Evolutionary conservation across 495 filamentous ascomycete genomes (phyloP).

Genomic region (Hypoxylon lenormandii): DNA sequence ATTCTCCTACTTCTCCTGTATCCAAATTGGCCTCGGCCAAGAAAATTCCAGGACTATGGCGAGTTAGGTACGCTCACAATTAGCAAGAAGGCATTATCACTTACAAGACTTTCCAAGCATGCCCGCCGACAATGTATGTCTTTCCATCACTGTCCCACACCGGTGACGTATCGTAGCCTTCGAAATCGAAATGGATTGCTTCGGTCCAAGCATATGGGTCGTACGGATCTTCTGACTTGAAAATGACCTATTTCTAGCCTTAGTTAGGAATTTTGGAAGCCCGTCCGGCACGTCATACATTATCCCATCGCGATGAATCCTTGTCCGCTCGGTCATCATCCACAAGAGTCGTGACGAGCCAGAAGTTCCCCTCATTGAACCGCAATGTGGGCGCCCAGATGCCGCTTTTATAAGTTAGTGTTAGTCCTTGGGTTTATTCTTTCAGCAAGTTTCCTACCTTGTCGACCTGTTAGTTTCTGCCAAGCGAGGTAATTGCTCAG

Average conservation of each 20-base stretch:
- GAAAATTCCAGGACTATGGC: constrained; percentile 53
- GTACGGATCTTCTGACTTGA: constrained; percentile 54
- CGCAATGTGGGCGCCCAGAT: constrained; percentile 60
- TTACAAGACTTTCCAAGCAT: constrained; percentile 59
- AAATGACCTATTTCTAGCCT: constrained; percentile 51
- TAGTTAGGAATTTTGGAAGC: background rate
- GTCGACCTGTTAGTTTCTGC: constrained; percentile 60
- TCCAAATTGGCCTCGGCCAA: constrained; percentile 56
- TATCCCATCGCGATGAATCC: constrained; percentile 58
- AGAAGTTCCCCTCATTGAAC: constrained; percentile 55
- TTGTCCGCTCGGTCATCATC: constrained; percentile 53
- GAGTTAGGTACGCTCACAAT: background rate
- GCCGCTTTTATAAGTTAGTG: constrained; percentile 43
- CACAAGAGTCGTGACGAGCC: constrained; percentile 59
- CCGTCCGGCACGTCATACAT: constrained; percentile 33
- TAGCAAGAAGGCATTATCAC: constrained; percentile 1
- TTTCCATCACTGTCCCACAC: constrained; percentile 67
- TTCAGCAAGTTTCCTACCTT: constrained; percentile 40
- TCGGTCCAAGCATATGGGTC: constrained; percentile 53
- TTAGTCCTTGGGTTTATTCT: background rate
- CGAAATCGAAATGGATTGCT: constrained; percentile 57
- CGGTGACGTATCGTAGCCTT: constrained; percentile 58
- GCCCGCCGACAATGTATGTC: constrained; percentile 60
- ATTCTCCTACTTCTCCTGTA: constrained; percentile 53
- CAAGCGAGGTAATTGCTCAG: constrained; percentile 56